A percentile compares a stretch with the other conserved stretches of the same genome.
These are phyloP conservation scores for Galeopsis tetrahit DNA, from an alignment of 257 asterid species.

Conservation along the genomic window DNA sequence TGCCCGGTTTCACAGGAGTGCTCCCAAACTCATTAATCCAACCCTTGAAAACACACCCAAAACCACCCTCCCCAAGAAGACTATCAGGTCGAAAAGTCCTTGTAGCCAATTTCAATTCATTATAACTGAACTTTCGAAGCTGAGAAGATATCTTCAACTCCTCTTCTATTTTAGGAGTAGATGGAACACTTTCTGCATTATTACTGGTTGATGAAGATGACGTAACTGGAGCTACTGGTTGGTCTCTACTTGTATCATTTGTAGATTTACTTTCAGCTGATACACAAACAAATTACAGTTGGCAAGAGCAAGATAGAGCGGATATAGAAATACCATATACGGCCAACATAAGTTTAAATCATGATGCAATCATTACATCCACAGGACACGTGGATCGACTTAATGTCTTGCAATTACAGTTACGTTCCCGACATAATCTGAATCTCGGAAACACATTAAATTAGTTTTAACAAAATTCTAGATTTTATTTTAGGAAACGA, in stretches of 20 bases:
- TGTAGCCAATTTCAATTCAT: slow-evolving; percentile 73
- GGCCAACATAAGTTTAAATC: background rate
- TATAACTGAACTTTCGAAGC: slow-evolving; percentile 69
- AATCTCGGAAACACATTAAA: slow-evolving; percentile 9
- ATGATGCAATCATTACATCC: slow-evolving; percentile 12
- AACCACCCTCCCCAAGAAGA: slow-evolving; percentile 90
- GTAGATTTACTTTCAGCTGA: slow-evolving; percentile 78
- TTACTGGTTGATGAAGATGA: slow-evolving; percentile 74
- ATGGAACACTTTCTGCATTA: slow-evolving; percentile 57
- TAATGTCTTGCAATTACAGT: background rate
- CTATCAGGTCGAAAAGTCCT: slow-evolving; percentile 72
- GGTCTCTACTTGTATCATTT: slow-evolving; percentile 54
- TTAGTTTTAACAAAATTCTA: background rate
- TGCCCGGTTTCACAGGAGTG: slow-evolving; percentile 71
- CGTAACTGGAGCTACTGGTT: slow-evolving; percentile 57
- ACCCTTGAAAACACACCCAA: slow-evolving; percentile 91
- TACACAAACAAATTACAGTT: slow-evolving; percentile 11
- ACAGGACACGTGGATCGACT: background rate
- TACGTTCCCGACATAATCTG: background rate
- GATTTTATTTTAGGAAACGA: background rate
- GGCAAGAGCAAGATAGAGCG: background rate
- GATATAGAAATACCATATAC: background rate
- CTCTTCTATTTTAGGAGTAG: slow-evolving; percentile 62
- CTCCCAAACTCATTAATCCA: slow-evolving; percentile 75
- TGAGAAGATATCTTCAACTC: slow-evolving; percentile 81